Conservation (phyloP, 2,329 filamentous ascomycete species). For the Ophiostoma piceae region DNA sequence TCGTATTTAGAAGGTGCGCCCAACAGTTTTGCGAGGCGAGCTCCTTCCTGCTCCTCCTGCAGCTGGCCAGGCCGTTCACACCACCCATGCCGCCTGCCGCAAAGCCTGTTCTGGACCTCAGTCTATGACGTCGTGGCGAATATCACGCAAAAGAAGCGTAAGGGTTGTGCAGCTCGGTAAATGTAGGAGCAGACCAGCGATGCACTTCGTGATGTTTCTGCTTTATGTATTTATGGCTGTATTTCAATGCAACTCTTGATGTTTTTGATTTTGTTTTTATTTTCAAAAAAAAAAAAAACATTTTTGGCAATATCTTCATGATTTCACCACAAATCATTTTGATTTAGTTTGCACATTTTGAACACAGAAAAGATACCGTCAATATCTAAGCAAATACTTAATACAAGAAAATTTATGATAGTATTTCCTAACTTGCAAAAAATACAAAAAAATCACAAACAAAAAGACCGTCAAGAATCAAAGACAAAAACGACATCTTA, state of each 20-base stretch:
- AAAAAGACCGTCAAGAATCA: background rate
- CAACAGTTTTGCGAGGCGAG: constrained; percentile 18
- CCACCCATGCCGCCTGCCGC: background rate
- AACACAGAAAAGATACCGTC: too few relatives aligned
- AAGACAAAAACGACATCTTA: background rate
- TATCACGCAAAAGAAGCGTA: constrained; percentile 20
- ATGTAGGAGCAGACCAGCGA: background rate
- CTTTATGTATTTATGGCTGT: too few relatives aligned
- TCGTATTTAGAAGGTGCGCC: background rate
- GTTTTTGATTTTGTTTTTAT: too few relatives aligned
- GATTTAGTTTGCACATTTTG: too few relatives aligned
- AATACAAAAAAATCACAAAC: background rate
- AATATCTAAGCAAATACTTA: background rate
- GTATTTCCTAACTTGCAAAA: background rate
- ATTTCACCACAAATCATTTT: too few relatives aligned
- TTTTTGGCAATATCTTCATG: too few relatives aligned
- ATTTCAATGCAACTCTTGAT: too few relatives aligned
- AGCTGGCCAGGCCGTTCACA: background rate
- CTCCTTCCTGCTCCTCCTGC: constrained; percentile 13
- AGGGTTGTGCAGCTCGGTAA: background rate
- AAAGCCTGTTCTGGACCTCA: constrained; percentile 2
- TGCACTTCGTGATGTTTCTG: background rate
- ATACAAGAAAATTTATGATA: background rate
- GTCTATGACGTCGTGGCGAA: constrained; percentile 28
- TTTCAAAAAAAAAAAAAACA: too few relatives aligned